Conservation (phyloP, 257 asterid genomes). For the Solanum okadae region DNA sequence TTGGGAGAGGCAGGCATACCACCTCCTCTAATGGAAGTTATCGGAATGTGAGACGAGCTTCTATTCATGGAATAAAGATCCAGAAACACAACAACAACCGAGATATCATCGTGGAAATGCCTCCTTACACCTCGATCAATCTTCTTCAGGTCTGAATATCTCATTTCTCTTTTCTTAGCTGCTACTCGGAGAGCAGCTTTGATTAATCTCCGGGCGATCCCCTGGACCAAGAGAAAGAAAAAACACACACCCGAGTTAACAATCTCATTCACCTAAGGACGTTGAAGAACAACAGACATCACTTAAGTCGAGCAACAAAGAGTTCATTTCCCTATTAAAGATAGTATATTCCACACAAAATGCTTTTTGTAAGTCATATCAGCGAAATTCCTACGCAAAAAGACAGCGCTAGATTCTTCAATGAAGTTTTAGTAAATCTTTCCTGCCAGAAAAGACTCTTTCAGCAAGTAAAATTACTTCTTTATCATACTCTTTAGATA, state of each 20-base stretch:
- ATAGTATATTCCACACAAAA: neutral
- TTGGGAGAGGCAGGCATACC: constrained; percentile 24
- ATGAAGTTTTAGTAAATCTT: neutral
- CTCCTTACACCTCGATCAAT: constrained; percentile 86
- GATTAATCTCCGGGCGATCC: constrained; percentile 63
- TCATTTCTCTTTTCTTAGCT: constrained; percentile 92
- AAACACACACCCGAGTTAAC: neutral
- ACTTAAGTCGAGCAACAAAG: neutral
- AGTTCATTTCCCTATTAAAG: neutral
- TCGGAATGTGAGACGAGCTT: constrained; percentile 13
- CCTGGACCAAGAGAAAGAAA: constrained; percentile 30
- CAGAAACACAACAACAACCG: constrained; percentile 65
- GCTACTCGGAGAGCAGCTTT: constrained; percentile 75
- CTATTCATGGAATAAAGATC: constrained; percentile 32
- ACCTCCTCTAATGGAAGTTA: constrained; percentile 44
- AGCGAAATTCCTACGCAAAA: neutral
- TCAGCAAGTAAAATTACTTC: neutral
- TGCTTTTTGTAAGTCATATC: neutral
- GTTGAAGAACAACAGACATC: neutral
- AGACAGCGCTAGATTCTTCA: neutral
- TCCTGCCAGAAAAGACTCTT: neutral
- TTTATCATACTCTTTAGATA: neutral
- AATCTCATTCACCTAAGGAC: neutral
- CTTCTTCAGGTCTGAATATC: constrained; percentile 82
- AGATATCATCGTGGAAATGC: constrained; percentile 93